Evolutionary conservation across 805 yeast genomes (phyloP).

Genomic region (Yarrowia bubula): DNA sequence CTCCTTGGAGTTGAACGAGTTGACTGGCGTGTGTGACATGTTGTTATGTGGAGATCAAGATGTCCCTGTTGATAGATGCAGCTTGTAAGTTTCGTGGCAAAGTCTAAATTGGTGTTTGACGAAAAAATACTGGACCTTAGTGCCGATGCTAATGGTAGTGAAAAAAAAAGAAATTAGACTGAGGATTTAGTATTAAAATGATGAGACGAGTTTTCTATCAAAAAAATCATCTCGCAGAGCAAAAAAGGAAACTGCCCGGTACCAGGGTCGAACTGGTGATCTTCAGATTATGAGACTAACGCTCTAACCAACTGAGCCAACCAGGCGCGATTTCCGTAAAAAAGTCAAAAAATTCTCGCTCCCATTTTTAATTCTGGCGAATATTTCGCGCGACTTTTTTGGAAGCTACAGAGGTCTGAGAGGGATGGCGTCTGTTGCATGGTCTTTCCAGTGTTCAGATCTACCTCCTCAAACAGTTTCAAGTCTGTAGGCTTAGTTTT

Average conservation of each 20-base stretch:
- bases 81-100: not conserved
- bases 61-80: not conserved
- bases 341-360: not conserved
- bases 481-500: too few relatives aligned
- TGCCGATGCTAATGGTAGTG: too few relatives aligned
- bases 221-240: not conserved
- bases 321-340: not conserved
- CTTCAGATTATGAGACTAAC: slow-evolving; percentile 27
- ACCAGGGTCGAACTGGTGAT: slow-evolving; percentile 27
- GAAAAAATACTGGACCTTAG: too few relatives aligned
- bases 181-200: too few relatives aligned
- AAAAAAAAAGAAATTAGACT: too few relatives aligned
- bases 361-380: not conserved
- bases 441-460: too few relatives aligned
- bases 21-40: slow-evolving; percentile 18
- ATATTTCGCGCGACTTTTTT: not conserved
- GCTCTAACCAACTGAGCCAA: slow-evolving; percentile 28
- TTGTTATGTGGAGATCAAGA: not conserved
- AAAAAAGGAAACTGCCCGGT: slow-evolving; percentile 21
- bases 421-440: too few relatives aligned
- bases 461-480: too few relatives aligned
- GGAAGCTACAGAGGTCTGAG: not conserved
- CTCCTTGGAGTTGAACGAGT: slow-evolving; percentile 25
- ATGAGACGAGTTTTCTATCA: too few relatives aligned
- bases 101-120: not conserved